Percentiles rank a stretch among this genome's conserved stretches.
Evolutionary conservation across 352 stramenopile species (phyloP).

Genomic region (Pythium sp.): DNA sequence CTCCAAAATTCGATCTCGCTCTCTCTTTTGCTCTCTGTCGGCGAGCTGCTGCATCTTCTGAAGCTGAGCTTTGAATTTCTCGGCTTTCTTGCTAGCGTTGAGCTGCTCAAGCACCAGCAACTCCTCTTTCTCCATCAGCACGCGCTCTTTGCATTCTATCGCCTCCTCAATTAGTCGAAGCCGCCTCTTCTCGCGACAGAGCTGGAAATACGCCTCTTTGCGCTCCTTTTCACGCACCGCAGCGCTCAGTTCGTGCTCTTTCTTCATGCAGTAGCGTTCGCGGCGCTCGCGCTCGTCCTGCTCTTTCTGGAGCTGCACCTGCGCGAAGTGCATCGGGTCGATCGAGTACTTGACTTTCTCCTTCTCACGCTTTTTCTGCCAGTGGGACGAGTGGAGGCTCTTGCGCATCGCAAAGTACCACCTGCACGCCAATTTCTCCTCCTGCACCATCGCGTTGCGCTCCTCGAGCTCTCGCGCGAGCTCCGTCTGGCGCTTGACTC

Average conservation of each 20-base stretch:
- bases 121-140: conserved; percentile 52
- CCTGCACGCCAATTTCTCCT: conserved; percentile 36
- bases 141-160: conserved; percentile 29
- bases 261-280: conserved; percentile 42
- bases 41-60: conserved; percentile 43
- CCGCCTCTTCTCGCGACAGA: conserved; percentile 32
- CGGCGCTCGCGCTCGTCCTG: conserved; percentile 50
- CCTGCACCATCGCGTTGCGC: conserved; percentile 32
- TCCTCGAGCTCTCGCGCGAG: conserved; percentile 32
- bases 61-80: conserved; percentile 38
- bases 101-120: conserved; percentile 16
- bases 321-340: conserved; percentile 55
- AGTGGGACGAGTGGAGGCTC: conserved; percentile 28
- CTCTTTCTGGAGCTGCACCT: conserved; percentile 35
- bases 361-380: conserved; percentile 47
- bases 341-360: conserved; percentile 41
- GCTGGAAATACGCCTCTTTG: conserved; percentile 41
- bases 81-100: conserved; percentile 13
- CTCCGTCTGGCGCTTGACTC: conserved; percentile 35
- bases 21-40: conserved; percentile 28
- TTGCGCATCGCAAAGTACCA: conserved; percentile 44
- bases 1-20: conserved; percentile 39
- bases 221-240: conserved; percentile 31
- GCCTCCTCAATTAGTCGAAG: conserved; percentile 28
- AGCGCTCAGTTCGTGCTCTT: conserved; percentile 31